Conservation (phyloP, 2,329 filamentous ascomycete genomes). For the Colletotrichum phormii region DNA sequence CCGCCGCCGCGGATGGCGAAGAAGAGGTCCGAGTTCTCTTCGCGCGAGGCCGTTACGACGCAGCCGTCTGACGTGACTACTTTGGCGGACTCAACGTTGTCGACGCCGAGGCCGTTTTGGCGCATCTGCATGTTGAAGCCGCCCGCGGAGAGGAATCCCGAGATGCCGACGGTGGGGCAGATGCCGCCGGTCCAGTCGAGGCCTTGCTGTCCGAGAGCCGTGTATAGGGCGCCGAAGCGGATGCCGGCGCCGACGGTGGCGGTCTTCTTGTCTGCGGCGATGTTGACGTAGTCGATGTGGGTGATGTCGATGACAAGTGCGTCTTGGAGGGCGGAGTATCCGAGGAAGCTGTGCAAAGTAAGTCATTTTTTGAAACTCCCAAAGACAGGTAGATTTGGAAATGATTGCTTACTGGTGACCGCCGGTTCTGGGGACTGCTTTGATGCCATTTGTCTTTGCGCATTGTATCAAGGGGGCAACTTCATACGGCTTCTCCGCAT, state of each 20-base stretch:
- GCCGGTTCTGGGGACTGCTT: slow-evolving; percentile 33
- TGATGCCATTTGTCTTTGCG: slow-evolving; percentile 26
- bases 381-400: background rate
- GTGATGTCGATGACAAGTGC: slow-evolving; percentile 37
- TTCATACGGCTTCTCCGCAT: slow-evolving; percentile 23
- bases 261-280: slow-evolving; percentile 23
- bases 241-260: slow-evolving; percentile 37
- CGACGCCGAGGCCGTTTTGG: slow-evolving; percentile 43
- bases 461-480: slow-evolving; percentile 31
- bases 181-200: slow-evolving; percentile 35
- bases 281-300: slow-evolving; percentile 36
- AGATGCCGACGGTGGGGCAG: slow-evolving; percentile 42
- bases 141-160: slow-evolving; percentile 44
- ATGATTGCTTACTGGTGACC: slow-evolving; percentile 33
- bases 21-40: slow-evolving; percentile 42
- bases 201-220: slow-evolving; percentile 26
- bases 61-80: slow-evolving; percentile 44
- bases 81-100: slow-evolving; percentile 44
- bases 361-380: background rate
- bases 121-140: slow-evolving; percentile 47
- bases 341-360: background rate
- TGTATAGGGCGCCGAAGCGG: slow-evolving; percentile 38
- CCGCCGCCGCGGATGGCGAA: slow-evolving; percentile 45
- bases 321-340: slow-evolving; percentile 31
- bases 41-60: slow-evolving; percentile 38